These are phyloP conservation scores for Backusella sp. DNA, from an alignment of 192 early-diverging fungal species.

Conservation along the genomic window DNA sequence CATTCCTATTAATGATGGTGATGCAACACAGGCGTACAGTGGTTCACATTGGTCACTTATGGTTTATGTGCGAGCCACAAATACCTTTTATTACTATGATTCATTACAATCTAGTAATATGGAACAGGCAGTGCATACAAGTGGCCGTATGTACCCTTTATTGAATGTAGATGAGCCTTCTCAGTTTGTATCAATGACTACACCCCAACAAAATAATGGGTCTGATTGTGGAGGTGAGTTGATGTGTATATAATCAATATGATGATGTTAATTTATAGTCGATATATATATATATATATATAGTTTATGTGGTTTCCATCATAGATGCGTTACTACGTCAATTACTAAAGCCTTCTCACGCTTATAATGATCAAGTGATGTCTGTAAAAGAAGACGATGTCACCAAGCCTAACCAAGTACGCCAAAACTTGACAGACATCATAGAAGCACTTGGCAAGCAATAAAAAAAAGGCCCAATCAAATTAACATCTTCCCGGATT, in stretches of 20 bases:
- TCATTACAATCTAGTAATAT: slow-evolving; percentile 13
- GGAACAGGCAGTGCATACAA: neutral
- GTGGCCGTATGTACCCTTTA: neutral
- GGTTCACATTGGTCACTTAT: slow-evolving; percentile 30
- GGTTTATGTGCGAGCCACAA: slow-evolving; percentile 12
- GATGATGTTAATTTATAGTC: too few relatives aligned
- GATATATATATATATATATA: neutral
- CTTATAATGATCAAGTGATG: neutral
- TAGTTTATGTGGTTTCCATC: slow-evolving; percentile 16
- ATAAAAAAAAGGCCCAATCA: slow-evolving; percentile 14
- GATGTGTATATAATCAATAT: neutral
- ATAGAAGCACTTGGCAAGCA: slow-evolving; percentile 29
- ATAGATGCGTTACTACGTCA: slow-evolving; percentile 13
- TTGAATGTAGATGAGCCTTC: neutral
- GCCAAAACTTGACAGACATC: neutral
- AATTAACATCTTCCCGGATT: neutral
- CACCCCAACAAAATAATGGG: slow-evolving; percentile 26
- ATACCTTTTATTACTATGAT: slow-evolving; percentile 30
- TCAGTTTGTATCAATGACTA: slow-evolving; percentile 6
- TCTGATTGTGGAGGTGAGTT: slow-evolving; percentile 25
- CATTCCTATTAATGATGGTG: slow-evolving; percentile 27
- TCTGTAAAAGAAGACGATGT: neutral
- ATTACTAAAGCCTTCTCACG: neutral
- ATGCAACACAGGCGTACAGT: slow-evolving; percentile 10
- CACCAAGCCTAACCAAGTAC: neutral